Evolutionary conservation across 2,329 filamentous ascomycete species (phyloP).

Genomic region (Paraphoma chrysanthemicola): DNA sequence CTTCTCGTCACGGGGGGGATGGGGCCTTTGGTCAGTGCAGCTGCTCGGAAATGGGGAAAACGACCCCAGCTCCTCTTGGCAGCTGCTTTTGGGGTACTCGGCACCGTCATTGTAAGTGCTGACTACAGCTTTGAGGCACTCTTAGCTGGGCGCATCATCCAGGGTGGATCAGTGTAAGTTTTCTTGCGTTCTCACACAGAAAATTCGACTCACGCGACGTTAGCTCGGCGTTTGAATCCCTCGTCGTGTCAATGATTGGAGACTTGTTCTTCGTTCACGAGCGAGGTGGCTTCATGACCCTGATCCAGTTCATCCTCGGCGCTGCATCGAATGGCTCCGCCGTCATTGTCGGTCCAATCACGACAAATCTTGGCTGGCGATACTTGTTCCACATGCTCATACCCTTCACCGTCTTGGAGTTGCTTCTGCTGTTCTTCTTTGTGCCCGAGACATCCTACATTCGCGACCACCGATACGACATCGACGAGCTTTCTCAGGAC

Average conservation of each 20-base stretch:
- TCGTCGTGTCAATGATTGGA: constrained; percentile 45
- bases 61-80: constrained; percentile 40
- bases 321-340: constrained; percentile 46
- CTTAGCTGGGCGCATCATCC: constrained; percentile 41
- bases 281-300: constrained; percentile 41
- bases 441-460: constrained; percentile 61
- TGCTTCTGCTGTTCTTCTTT: constrained; percentile 55
- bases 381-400: constrained; percentile 57
- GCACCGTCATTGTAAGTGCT: constrained; percentile 36
- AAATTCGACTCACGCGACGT: constrained; percentile 1
- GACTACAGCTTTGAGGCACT: constrained; percentile 38
- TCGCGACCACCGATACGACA: constrained; percentile 46
- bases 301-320: constrained; percentile 46
- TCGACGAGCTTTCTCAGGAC: constrained; percentile 38
- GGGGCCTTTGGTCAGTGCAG: constrained; percentile 43
- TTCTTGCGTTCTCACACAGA: constrained; percentile 14
- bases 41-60: constrained; percentile 44
- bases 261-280: constrained; percentile 48
- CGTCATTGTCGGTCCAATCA: constrained; percentile 46
- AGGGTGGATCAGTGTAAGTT: constrained; percentile 35
- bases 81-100: constrained; percentile 37
- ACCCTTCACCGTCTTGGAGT: constrained; percentile 54
- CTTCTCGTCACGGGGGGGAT: constrained; percentile 42
- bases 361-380: constrained; percentile 44
- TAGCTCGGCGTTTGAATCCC: constrained; percentile 44